A percentile compares a stretch with the other conserved stretches of the same genome.
phyloP scores from a whole-genome alignment of 257 asterid species.

The Ophiorrhiza pumila region DNA sequence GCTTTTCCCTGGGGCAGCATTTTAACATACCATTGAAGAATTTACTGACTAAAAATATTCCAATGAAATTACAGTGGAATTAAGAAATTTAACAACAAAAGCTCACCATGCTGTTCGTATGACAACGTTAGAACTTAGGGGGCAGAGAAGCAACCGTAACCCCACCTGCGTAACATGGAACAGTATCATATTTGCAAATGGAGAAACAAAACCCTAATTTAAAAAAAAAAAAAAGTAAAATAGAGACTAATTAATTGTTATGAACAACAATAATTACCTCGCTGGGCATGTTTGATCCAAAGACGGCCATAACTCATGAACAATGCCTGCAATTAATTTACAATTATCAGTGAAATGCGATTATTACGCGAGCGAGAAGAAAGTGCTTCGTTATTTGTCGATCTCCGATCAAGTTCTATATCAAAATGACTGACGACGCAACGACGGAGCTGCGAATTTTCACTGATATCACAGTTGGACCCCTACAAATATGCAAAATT shows the following conservation, averaged over 20 bases:
- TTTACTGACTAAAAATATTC: background rate
- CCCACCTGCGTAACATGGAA: constrained; percentile 58
- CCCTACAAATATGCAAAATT: background rate
- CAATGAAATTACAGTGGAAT: background rate
- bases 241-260: background rate
- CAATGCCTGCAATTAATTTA: background rate
- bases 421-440: background rate
- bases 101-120: constrained; percentile 85
- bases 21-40: background rate
- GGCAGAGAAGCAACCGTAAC: constrained; percentile 60
- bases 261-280: constrained; percentile 19
- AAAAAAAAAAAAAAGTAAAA: background rate
- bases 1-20: background rate
- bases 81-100: background rate
- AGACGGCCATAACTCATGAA: constrained; percentile 13
- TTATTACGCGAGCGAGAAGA: background rate
- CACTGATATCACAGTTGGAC: background rate
- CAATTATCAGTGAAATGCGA: background rate
- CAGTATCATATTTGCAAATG: background rate
- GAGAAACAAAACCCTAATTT: constrained; percentile 4
- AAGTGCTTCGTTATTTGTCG: background rate
- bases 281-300: constrained; percentile 22
- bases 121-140: constrained; percentile 73
- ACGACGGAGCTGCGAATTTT: background rate
- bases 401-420: background rate